Conservation (phyloP, 257 asterid species). For the Linderniella brevidens region DNA sequence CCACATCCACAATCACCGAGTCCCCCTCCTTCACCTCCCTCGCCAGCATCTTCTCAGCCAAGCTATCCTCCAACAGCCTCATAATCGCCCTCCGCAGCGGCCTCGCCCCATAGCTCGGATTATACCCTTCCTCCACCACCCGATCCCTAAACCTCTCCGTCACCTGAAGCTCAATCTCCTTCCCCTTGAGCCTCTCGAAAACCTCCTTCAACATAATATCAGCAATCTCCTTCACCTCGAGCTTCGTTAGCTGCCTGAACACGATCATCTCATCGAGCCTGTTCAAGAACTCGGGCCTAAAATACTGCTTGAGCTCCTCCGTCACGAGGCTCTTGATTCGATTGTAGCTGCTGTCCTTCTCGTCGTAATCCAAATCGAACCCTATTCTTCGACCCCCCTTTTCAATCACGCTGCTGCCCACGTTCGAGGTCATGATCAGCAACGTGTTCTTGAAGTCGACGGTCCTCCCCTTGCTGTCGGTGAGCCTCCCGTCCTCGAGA, state of each 20-base stretch:
- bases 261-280: slow-evolving; percentile 69
- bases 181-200: slow-evolving; percentile 32
- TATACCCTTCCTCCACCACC: slow-evolving; percentile 52
- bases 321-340: slow-evolving; percentile 43
- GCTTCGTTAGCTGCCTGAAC: slow-evolving; percentile 57
- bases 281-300: slow-evolving; percentile 75
- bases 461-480: slow-evolving; percentile 70
- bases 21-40: slow-evolving; percentile 61
- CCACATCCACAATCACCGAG: slow-evolving; percentile 41
- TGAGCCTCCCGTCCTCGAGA: slow-evolving; percentile 72
- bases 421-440: slow-evolving; percentile 72
- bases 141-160: slow-evolving; percentile 49
- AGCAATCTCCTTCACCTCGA: slow-evolving; percentile 64
- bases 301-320: slow-evolving; percentile 50
- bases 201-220: slow-evolving; percentile 67
- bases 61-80: slow-evolving; percentile 64
- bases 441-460: slow-evolving; percentile 79
- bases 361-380: slow-evolving; percentile 43
- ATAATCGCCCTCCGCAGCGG: slow-evolving; percentile 73
- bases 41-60: slow-evolving; percentile 72
- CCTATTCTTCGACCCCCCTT: slow-evolving; percentile 49
- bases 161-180: slow-evolving; percentile 49
- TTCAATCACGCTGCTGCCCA: slow-evolving; percentile 58
- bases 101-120: slow-evolving; percentile 73
- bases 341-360: slow-evolving; percentile 52